These are phyloP conservation scores for Tetradesmus lagerheimii DNA, from an alignment of 139 green algal species.

Conservation along the genomic window DNA sequence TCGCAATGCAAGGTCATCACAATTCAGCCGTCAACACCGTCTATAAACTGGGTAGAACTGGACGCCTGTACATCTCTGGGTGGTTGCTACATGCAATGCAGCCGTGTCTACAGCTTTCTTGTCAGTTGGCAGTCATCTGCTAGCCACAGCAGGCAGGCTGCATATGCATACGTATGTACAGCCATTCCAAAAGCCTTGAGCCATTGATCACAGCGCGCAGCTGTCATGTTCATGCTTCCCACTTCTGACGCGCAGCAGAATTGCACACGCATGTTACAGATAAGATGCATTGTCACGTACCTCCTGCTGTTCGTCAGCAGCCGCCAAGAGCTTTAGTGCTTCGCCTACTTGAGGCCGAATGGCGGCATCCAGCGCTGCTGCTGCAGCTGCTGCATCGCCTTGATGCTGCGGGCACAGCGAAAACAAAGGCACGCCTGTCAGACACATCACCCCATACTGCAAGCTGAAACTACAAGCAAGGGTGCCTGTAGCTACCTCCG, in stretches of 20 bases:
- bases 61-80: too few species aligned
- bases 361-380: not conserved
- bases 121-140: not conserved
- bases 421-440: not conserved
- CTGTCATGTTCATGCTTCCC: too few species aligned
- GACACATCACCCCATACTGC: not conserved
- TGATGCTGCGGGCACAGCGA: not conserved
- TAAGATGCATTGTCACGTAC: too few species aligned
- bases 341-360: slow-evolving; percentile 7
- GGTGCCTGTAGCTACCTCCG: not conserved
- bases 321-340: not conserved
- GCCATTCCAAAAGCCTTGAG: too few species aligned
- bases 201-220: too few species aligned
- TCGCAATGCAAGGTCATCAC: not conserved
- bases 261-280: too few species aligned
- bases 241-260: too few species aligned
- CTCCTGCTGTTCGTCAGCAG: not conserved
- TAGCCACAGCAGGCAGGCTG: not conserved
- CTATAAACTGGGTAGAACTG: too few species aligned
- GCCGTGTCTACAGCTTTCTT: not conserved
- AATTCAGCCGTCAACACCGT: too few species aligned
- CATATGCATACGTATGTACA: too few species aligned
- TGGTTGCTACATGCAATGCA: too few species aligned
- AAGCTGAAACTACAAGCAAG: not conserved
- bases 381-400: not conserved